A percentile compares a stretch with the other conserved stretches of the same genome.
These are phyloP conservation scores for Cercospora sp. DNA, from an alignment of 2,329 filamentous ascomycete genomes.

Conservation along the genomic window DNA sequence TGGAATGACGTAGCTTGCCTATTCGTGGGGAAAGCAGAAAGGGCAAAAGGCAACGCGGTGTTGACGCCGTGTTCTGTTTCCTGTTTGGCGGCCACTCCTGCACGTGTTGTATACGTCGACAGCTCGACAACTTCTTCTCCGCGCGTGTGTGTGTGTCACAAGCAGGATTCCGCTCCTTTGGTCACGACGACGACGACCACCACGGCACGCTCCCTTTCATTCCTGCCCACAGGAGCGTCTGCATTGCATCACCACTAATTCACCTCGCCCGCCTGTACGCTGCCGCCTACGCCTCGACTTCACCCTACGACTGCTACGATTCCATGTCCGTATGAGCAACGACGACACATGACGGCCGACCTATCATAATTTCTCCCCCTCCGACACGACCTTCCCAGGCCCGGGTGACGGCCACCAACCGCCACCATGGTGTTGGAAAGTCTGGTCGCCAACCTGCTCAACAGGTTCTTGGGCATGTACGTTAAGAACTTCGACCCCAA, in stretches of 20 bases:
- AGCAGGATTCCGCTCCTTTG: conserved; percentile 11
- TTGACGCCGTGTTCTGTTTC: neutral
- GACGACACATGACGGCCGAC: conserved; percentile 3
- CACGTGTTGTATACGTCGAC: neutral
- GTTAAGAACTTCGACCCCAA: conserved; percentile 99
- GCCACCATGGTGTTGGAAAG: conserved; percentile 84
- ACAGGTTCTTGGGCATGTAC: conserved; percentile 99
- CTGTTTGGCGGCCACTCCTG: neutral
- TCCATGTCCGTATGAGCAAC: conserved; percentile 4
- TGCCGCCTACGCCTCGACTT: neutral
- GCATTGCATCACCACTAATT: conserved; percentile 8
- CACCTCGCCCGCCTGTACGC: neutral
- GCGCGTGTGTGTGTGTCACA: neutral
- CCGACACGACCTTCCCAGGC: conserved; percentile 52
- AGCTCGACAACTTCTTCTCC: neutral
- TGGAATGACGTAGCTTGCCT: neutral
- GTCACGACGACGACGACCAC: neutral
- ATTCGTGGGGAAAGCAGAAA: neutral
- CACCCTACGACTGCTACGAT: neutral
- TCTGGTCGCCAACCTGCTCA: conserved; percentile 92
- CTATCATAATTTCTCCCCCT: neutral
- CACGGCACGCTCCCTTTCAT: neutral
- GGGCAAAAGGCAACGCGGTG: neutral
- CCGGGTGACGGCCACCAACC: conserved; percentile 68
- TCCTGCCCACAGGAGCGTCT: neutral